Base-by-base conservation (phyloP, 192 early-diverging fungal genomes). In the Spizellomyces sp. region DNA sequence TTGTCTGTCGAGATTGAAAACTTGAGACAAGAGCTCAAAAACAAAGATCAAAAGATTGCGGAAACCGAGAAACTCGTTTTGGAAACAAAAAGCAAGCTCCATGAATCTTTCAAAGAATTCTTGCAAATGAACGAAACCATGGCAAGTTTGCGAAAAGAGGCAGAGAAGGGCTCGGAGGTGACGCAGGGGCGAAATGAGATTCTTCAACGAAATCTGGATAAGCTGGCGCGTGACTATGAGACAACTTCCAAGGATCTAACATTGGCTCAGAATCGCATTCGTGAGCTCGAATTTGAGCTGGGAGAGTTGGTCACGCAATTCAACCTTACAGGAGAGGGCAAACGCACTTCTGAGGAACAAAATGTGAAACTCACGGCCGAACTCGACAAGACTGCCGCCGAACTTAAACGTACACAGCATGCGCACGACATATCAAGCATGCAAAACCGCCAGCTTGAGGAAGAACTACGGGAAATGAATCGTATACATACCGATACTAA, bases 231-330 rank as follows among this genome's bases (percentile, higher is more conserved):
- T 12, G 86, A 87, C 65, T 86, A 83, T 71, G 86, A 87, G 69
- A 50, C 42, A 12, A 72, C 78, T 5, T 54, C 80, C 6, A 80
- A 82, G 61, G 81, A 86, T 9, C 74, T 87, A n/a, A 52, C 71
- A 41, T 43, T 73, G 6, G 57, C 78, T 2, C 73, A 76, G 10
- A 64, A 64, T 50, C 69, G 72, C 43, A 68, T 77, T 41, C 62
- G 71, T 21, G 83, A 87, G 58, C 77, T 87, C 41, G 84, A 87
- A 58, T 86, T 84, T 64, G 86, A 85, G 71, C 70, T 85, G 15
- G 80, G 80, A 68, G 80, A 82, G 64, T 66, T 87, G 45, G 78
- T 82, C 10, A 52, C 19, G 8, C 80, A 85, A 55, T 82, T 87
- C 66, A 87, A 85, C 62, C 63, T 67, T 1, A 77, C 72, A 9